Conservation (phyloP, 2,329 filamentous ascomycete species). For the Aspergillus luchuensis region DNA sequence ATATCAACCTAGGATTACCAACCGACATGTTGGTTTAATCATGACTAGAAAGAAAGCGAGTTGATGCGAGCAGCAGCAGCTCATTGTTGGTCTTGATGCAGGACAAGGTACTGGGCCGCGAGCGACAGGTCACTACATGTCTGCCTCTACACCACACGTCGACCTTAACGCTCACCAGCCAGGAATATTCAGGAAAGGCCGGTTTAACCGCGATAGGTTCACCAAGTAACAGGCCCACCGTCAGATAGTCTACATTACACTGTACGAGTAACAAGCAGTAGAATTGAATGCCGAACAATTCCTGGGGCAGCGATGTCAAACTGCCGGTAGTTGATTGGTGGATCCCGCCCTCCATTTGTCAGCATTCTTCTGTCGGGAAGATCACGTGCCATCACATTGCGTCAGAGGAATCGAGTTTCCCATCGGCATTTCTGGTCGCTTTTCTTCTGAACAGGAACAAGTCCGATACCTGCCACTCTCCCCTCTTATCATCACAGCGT, state of each 20-base stretch:
- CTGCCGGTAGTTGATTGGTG: conserved; percentile 27
- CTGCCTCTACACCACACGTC: neutral
- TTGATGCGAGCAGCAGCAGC: neutral
- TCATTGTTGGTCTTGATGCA: neutral
- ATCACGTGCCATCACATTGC: conserved; percentile 36
- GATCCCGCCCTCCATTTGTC: conserved; percentile 29
- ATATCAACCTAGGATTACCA: too few species aligned
- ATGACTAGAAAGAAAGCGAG: neutral
- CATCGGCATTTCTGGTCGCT: neutral
- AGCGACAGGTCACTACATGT: neutral
- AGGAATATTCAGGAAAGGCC: neutral
- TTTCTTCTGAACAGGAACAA: neutral
- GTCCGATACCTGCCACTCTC: neutral
- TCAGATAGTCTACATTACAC: neutral
- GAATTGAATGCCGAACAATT: neutral
- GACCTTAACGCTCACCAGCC: too few species aligned
- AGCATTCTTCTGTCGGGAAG: conserved; percentile 13
- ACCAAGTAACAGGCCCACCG: neutral
- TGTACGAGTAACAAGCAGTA: neutral
- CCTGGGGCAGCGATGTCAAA: conserved; percentile 19
- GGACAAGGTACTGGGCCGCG: neutral
- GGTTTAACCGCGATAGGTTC: neutral
- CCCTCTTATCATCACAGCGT: neutral
- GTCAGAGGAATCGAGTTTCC: conserved; percentile 30
- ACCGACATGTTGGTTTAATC: too few species aligned